Percentiles rank a stretch among this genome's conserved stretches.
phyloP scores from a whole-genome alignment of 2,329 filamentous ascomycete genomes.

The Arthrocladium fulminans region DNA sequence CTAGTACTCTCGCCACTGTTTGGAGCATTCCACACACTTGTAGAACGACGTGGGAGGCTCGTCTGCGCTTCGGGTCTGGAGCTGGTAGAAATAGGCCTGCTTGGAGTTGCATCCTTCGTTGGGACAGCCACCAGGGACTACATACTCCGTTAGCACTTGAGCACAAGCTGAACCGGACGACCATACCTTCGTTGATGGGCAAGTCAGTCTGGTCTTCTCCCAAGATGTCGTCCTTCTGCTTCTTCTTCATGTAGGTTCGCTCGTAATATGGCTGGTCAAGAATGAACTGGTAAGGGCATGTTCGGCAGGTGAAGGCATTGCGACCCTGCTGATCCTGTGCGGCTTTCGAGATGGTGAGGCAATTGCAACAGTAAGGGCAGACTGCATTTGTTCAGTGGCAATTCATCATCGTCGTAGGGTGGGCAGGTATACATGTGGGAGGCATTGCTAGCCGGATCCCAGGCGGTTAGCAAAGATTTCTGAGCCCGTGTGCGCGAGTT shows the following conservation, averaged over 20 bases:
- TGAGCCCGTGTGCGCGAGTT: not conserved
- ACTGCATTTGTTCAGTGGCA: constrained; percentile 26
- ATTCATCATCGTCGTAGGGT: constrained; percentile 5
- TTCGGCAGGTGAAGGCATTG: constrained; percentile 91
- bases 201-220: constrained; percentile 39
- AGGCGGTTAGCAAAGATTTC: not conserved
- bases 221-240: constrained; percentile 82
- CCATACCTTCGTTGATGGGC: constrained; percentile 21
- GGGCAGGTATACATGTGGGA: constrained; percentile 29
- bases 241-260: constrained; percentile 67
- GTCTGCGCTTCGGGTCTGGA: constrained; percentile 95
- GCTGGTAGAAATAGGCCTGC: constrained; percentile 87
- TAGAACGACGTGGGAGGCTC: constrained; percentile 98
- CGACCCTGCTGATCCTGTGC: constrained; percentile 35
- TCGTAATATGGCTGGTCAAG: constrained; percentile 75
- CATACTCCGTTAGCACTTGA: not conserved
- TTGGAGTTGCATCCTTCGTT: constrained; percentile 69
- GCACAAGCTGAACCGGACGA: not conserved
- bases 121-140: constrained; percentile 49
- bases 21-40: constrained; percentile 48
- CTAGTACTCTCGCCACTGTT: constrained; percentile 43
- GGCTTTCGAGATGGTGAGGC: constrained; percentile 37
- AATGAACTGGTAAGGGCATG: constrained; percentile 84
- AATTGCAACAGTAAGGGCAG: constrained; percentile 43
- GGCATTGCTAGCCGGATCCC: constrained; percentile 26